Conservation (phyloP, 1,284 basidiomycete genomes). For the Filobasidium uniguttulatum region DNA sequence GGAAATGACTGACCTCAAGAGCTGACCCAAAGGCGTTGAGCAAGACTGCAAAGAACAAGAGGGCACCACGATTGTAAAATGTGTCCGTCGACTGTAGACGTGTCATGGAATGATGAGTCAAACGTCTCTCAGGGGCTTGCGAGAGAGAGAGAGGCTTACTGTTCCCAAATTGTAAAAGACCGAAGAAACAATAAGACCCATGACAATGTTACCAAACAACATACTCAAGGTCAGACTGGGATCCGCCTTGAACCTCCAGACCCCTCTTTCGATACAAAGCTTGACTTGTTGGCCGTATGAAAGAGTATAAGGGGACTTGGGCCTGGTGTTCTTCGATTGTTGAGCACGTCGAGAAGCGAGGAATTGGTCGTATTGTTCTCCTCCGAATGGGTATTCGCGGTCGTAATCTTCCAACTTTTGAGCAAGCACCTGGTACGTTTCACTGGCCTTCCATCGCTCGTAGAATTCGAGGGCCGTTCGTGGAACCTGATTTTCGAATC, state of each 20-base stretch:
- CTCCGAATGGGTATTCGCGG: conserved; percentile 31
- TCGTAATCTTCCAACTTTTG: conserved; percentile 35
- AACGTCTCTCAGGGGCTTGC: neutral
- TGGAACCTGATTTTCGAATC: conserved; percentile 43
- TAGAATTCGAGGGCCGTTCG: conserved; percentile 50
- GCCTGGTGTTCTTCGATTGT: conserved; percentile 35
- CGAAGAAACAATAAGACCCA: conserved; percentile 37
- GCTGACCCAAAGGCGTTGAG: conserved; percentile 29
- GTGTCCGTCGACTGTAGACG: conserved; percentile 18
- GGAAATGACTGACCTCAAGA: conserved; percentile 3
- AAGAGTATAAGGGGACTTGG: conserved; percentile 37
- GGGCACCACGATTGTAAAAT: conserved; percentile 30
- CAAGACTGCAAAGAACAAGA: conserved; percentile 40
- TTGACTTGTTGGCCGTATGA: conserved; percentile 36
- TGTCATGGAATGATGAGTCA: conserved; percentile 11
- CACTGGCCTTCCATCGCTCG: conserved; percentile 29
- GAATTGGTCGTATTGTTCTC: conserved; percentile 35
- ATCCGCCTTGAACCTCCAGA: conserved; percentile 35
- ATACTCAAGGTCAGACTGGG: conserved; percentile 35
- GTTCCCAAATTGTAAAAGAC: conserved; percentile 35
- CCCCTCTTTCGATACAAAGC: conserved; percentile 36
- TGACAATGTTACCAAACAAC: conserved; percentile 36
- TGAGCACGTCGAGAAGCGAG: conserved; percentile 34
- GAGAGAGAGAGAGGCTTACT: neutral
- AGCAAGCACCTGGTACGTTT: conserved; percentile 30